These are phyloP conservation scores for Boletus edulis DNA, from an alignment of 768 basidiomycete species.

Conservation along the genomic window DNA sequence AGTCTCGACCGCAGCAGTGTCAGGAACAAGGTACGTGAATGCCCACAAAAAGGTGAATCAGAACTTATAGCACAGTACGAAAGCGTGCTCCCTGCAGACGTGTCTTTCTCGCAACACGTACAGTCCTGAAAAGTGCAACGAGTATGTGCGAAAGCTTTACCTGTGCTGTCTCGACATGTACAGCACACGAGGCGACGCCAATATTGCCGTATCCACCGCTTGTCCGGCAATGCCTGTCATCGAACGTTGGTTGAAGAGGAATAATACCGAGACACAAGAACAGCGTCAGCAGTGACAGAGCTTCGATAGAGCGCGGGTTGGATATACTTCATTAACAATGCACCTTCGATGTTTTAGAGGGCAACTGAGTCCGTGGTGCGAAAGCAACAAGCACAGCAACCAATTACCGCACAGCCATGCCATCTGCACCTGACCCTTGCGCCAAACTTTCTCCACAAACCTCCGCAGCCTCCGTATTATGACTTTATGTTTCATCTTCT, in stretches of 20 bases:
- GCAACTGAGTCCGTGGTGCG: conserved; percentile 9
- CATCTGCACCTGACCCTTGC: conserved; percentile 5
- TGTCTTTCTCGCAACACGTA: conserved; percentile 68
- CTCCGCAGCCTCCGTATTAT: not conserved
- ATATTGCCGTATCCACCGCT: conserved; percentile 49
- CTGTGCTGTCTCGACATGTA: conserved; percentile 62
- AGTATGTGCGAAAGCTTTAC: conserved; percentile 52
- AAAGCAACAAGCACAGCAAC: conserved; percentile 1
- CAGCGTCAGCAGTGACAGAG: not conserved
- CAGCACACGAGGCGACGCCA: conserved; percentile 20
- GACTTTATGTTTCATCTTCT: not conserved
- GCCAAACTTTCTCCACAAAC: not conserved
- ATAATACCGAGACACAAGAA: conserved; percentile 2
- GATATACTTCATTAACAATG: too few species aligned
- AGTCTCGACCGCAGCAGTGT: conserved; percentile 10
- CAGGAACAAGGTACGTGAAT: conserved; percentile 25
- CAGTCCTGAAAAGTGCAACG: conserved; percentile 58
- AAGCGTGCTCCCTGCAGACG: conserved; percentile 62
- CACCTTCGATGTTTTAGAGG: not conserved
- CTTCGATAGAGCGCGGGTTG: too few species aligned
- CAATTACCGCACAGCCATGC: not conserved
- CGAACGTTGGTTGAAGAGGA: conserved; percentile 52
- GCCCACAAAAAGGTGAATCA: not conserved
- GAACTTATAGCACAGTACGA: not conserved
- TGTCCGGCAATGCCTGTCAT: conserved; percentile 58